These are phyloP conservation scores for Hanseniaspora lindneri DNA, from an alignment of 805 yeast genomes.

Conservation along the genomic window DNA sequence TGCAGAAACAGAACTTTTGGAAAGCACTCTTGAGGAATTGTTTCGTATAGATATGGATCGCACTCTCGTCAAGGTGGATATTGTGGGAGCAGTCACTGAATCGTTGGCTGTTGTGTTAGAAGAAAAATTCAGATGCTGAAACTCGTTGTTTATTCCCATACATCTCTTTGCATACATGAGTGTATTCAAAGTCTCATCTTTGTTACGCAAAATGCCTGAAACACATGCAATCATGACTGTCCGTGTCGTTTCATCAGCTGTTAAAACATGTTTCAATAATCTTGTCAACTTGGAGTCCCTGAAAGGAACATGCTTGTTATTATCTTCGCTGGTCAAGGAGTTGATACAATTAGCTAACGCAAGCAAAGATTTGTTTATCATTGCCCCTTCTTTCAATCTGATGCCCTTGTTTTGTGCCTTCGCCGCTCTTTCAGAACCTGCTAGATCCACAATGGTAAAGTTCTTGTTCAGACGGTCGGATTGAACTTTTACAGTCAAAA, in stretches of 20 bases:
- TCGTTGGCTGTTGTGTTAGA: constrained; percentile 77
- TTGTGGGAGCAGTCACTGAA: constrained; percentile 65
- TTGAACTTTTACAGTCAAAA: constrained; percentile 63
- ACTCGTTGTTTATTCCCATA: constrained; percentile 74
- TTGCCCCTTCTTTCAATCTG: constrained; percentile 81
- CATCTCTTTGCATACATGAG: constrained; percentile 86
- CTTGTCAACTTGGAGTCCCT: constrained; percentile 84
- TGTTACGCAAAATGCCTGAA: constrained; percentile 74
- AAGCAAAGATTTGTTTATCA: constrained; percentile 73
- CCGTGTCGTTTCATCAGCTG: constrained; percentile 87
- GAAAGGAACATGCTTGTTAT: constrained; percentile 59
- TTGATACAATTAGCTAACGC: constrained; percentile 92
- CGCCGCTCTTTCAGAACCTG: constrained; percentile 91
- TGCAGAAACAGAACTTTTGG: background rate
- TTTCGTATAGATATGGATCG: constrained; percentile 32
- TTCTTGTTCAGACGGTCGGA: constrained; percentile 28
- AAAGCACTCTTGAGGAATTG: constrained; percentile 28
- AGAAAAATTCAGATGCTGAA: constrained; percentile 63
- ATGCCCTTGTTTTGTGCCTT: constrained; percentile 77
- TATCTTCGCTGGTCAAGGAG: constrained; percentile 55
- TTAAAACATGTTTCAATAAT: constrained; percentile 53
- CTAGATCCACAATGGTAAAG: constrained; percentile 67
- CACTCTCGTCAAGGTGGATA: constrained; percentile 53
- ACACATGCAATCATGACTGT: constrained; percentile 94
- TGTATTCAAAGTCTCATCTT: constrained; percentile 87